Evolutionary conservation across 192 early-diverging fungal species (phyloP), one percentile per base, ranked within the genome.

Genomic region (Backusella psychrophila): DNA sequence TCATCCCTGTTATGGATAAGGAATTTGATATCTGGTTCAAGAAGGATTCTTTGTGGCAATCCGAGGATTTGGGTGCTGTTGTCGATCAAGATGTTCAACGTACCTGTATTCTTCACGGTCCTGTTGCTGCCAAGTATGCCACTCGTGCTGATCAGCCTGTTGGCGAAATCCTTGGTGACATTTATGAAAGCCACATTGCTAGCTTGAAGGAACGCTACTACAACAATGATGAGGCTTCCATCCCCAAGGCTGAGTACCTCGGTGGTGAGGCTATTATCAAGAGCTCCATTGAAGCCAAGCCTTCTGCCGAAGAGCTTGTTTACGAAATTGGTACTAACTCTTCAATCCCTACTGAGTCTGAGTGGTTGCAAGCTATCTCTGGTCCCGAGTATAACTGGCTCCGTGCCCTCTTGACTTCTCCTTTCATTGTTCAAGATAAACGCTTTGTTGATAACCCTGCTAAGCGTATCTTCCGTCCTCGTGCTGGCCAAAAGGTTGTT

Each of bases 1-100:
- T 96, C 80, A 93, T 99, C 44, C 93, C 94, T 8, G 88, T 92
- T 15, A 80, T 98, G 21, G 95, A 96, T 76, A 90, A 91, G 71
- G 92, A 94, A 83, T 96, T 98, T 86, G 94, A 95, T 78, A 85
- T 89, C 21, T 92, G 93, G 91, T 90, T 97, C 85, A 93, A 92
- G 84, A 97, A 97, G 88, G 93, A 96, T 80, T 93, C 92, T 9
- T 82, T 93, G 33, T 97, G 95, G 96, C 94, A 95, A 79, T 91
- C 93, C 0, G 97, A 97, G 75, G 88, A 97, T 65, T 80, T 97
- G 7, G 93, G 92, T 56, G 90, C 94, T 29, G 89, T 98, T 53
- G 86, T 94, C 15, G 95, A 87, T 67, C 89, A 93, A 79, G 97
- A 98, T 87, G 89, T 92, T 4, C 89, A 91, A 72, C 90, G 97